Conservation (phyloP, 2,329 filamentous ascomycete genomes). For the Fusarium sp. region DNA sequence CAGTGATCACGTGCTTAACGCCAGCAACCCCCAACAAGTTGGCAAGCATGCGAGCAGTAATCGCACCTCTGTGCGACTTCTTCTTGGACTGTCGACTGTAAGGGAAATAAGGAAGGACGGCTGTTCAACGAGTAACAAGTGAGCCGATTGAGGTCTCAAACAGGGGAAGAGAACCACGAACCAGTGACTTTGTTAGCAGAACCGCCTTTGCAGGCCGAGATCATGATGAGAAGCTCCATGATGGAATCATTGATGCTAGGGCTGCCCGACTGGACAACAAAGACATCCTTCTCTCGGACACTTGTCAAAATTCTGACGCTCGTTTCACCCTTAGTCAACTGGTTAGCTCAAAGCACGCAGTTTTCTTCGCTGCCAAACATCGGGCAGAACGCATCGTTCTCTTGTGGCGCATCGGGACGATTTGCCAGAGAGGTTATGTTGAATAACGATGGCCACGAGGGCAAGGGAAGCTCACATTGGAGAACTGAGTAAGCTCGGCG, state of each 20-base stretch:
- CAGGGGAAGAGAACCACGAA: slow-evolving; percentile 59
- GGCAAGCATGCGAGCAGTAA: slow-evolving; percentile 96
- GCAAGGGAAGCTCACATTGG: slow-evolving; percentile 68
- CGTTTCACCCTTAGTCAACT: slow-evolving; percentile 69
- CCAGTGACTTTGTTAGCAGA: slow-evolving; percentile 97
- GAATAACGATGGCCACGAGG: slow-evolving; percentile 24
- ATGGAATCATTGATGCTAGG: slow-evolving; percentile 97
- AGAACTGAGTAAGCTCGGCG: slow-evolving; percentile 76
- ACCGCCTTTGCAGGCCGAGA: slow-evolving; percentile 96
- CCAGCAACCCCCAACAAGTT: slow-evolving; percentile 94
- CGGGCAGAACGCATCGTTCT: background rate
- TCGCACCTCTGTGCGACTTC: slow-evolving; percentile 95
- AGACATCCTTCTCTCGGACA: slow-evolving; percentile 98
- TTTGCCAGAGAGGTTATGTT: slow-evolving; percentile 21
- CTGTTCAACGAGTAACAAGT: slow-evolving; percentile 58
- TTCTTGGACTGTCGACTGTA: slow-evolving; percentile 99
- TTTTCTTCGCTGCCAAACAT: slow-evolving; percentile 11
- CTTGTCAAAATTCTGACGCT: slow-evolving; percentile 77
- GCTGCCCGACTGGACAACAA: slow-evolving; percentile 97
- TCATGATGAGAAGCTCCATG: slow-evolving; percentile 99
- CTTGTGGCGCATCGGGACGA: slow-evolving; percentile 9
- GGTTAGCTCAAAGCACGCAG: slow-evolving; percentile 39
- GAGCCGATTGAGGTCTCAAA: slow-evolving; percentile 32
- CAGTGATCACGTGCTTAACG: slow-evolving; percentile 96
- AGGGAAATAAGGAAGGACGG: slow-evolving; percentile 95